Evolutionary conservation across 768 basidiomycete species (phyloP).

Genomic region (Suillus americanus): DNA sequence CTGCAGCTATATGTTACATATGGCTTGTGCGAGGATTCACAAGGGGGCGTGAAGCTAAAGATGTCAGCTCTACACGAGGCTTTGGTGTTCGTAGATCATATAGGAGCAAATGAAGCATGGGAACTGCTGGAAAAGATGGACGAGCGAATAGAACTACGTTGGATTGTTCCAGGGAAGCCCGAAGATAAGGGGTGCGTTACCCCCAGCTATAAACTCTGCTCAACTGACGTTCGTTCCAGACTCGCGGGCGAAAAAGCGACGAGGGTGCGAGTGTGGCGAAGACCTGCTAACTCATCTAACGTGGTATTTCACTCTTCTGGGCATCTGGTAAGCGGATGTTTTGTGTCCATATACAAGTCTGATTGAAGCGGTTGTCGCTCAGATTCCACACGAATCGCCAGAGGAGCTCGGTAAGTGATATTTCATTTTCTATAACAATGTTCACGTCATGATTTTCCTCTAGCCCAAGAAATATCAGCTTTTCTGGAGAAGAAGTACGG

Average conservation of each 20-base stretch:
- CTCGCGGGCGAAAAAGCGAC: conserved; percentile 12
- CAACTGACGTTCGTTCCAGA: conserved; percentile 12
- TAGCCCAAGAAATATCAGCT: background rate
- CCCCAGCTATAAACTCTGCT: background rate
- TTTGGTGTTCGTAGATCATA: conserved; percentile 52
- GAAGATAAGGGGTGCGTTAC: conserved; percentile 13
- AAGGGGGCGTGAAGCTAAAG: conserved; percentile 55
- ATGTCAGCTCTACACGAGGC: conserved; percentile 68
- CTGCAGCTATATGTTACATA: conserved; percentile 61
- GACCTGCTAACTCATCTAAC: conserved; percentile 30
- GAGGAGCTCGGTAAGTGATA: conserved; percentile 27
- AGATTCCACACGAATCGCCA: conserved; percentile 32
- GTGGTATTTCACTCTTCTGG: conserved; percentile 25
- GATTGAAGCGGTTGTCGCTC: background rate
- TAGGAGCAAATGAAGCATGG: conserved; percentile 25
- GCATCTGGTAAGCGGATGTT: conserved; percentile 25
- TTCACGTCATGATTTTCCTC: background rate
- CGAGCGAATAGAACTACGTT: conserved; percentile 24
- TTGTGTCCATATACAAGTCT: background rate
- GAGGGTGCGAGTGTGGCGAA: conserved; percentile 27
- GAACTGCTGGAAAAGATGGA: conserved; percentile 26
- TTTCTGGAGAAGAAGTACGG: background rate
- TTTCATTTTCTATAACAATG: background rate
- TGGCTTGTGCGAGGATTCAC: conserved; percentile 39
- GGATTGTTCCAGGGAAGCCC: conserved; percentile 25